Conservation (phyloP, 2,329 filamentous ascomycete genomes). For the Didymella pomorum region DNA sequence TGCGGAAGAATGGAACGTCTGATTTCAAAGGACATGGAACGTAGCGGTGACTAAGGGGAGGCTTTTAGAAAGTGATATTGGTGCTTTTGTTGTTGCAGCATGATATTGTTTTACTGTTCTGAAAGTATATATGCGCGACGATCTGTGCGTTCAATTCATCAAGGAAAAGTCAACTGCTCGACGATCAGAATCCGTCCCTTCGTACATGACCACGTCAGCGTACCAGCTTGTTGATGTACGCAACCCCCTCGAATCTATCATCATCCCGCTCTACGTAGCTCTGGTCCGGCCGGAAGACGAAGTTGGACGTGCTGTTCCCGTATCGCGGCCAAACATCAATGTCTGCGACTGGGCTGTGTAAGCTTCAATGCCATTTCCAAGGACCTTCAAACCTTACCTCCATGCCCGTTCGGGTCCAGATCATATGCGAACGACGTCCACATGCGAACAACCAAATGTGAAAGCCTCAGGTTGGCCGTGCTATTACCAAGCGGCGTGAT, state of each 20-base stretch:
- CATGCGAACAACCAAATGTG: conserved; percentile 39
- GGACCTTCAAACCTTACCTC: conserved; percentile 19
- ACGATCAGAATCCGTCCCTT: too few relatives aligned
- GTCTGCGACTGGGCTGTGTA: conserved; percentile 20
- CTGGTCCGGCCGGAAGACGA: conserved; percentile 39
- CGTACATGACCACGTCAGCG: conserved; percentile 16
- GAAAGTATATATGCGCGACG: too few relatives aligned
- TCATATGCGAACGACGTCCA: conserved; percentile 44
- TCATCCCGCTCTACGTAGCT: conserved; percentile 39
- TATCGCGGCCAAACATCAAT: conserved; percentile 34
- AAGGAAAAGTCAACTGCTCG: too few relatives aligned
- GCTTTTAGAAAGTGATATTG: too few relatives aligned
- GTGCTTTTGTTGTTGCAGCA: too few relatives aligned
- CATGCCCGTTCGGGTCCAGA: conserved; percentile 41
- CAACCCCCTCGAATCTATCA: conserved; percentile 32
- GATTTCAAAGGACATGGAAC: too few relatives aligned
- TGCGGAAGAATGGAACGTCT: too few relatives aligned
- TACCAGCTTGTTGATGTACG: conserved; percentile 37
- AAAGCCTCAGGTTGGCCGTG: conserved; percentile 32
- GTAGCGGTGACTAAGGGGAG: too few relatives aligned
- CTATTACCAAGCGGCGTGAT: conserved; percentile 40
- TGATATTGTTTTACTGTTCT: too few relatives aligned
- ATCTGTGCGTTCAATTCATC: too few relatives aligned
- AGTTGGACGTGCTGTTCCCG: conserved; percentile 29
- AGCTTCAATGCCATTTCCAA: background rate